Base-by-base conservation (phyloP, 1,284 basidiomycete genomes). In the Fistulina hepatica region DNA sequence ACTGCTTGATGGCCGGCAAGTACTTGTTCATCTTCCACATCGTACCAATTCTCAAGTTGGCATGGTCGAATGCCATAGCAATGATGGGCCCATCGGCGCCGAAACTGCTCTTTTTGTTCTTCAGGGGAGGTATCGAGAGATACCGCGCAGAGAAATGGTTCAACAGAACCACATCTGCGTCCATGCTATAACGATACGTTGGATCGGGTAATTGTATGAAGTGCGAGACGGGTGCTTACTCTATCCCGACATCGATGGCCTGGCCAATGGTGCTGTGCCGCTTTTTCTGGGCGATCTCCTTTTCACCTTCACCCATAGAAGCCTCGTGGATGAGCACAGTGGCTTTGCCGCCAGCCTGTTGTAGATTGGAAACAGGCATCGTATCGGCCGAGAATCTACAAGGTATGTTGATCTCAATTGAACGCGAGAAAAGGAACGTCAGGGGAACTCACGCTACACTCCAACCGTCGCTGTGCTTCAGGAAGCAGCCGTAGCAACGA, bases 141-240 rank as follows among this genome's bases (percentile, higher is more conserved):
- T 95, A 95, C 9, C 93, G 77, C 39, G 89, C 86, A 9, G 91
- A 95, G 58, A 97, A 97, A 58, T 97, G 93, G 2, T 92, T 97
- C 17, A 97, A 70, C 23, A 97, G 69, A 17, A 89, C 67, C 47
- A 89, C 78, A 40, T 76, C 63, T 1, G 90, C 91, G 6, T 71
- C 65, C 89, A 94, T 93, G 47, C 83, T 89, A 49, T 15, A n/a
- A n/a, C 25, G 19, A 21, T 32, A 8, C 34, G 24, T 34, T 33
- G 25, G 8, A 16, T 34, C 25, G 34, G 37, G 16, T 13, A 24
- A 19, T 8, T 36, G 34, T 21, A 19, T 12, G 25, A 21, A 33
- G 31, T 20, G 28, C 15, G 30, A 23, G 36, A 28, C 19, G 38
- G 7, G 26, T 9, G 56, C 73, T 27, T 45, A 83, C 85, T 66